Evolutionary conservation across 768 basidiomycete species (phyloP), one percentile per base, ranked within the genome.

Genomic region (Daedalea quercina): DNA sequence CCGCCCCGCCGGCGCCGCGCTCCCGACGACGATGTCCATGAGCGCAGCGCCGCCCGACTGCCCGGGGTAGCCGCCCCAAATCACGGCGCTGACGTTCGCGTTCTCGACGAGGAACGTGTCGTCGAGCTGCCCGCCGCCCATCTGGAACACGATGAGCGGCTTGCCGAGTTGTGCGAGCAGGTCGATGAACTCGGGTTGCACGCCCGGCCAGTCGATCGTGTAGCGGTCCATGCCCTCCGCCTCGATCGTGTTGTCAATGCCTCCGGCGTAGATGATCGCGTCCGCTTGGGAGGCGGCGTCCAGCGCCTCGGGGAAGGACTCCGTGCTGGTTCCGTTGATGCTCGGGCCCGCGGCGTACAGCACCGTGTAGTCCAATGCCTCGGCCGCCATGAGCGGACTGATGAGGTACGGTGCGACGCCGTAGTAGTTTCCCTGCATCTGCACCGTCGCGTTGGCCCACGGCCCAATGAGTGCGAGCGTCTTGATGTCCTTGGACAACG

Each of bases 391-490:
- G 23, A 79, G 56, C 0, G 80, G 80, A 49, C 76, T 80, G 60
- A 79, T 64, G 50, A 82, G 73, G 71, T 76, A 81, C 0, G 80
- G 80, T 2, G 80, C 77, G 22, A 68, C 60, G 25, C 81, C 81
- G 34, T 69, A 56, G 61, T 83, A 82, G 62, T 80, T 82, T 15
- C 80, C 80, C 54, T 81, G 80, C 76, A 82, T 73, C 53, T 75
- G 70, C 6, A 60, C 71, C 0, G 80, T 82, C 4, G 79, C 79
- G 58, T 78, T 78, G 3, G 74, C 77, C 72, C 73, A 80, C 3
- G 80, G 81, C 0, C 85, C 84, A 47, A 85, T 72, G 40, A 85
- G 60, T 8, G 80, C 82, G 17, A 87, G 62, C 8, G 70, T 77
- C 51, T 74, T 77, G 52, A 75, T 64, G 0, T 66, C 68, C 0